A percentile compares a stretch with the other conserved stretches of the same genome.
These are phyloP conservation scores for Theobroma grandiflorum DNA, from an alignment of 441 rosid species.

Conservation along the genomic window DNA sequence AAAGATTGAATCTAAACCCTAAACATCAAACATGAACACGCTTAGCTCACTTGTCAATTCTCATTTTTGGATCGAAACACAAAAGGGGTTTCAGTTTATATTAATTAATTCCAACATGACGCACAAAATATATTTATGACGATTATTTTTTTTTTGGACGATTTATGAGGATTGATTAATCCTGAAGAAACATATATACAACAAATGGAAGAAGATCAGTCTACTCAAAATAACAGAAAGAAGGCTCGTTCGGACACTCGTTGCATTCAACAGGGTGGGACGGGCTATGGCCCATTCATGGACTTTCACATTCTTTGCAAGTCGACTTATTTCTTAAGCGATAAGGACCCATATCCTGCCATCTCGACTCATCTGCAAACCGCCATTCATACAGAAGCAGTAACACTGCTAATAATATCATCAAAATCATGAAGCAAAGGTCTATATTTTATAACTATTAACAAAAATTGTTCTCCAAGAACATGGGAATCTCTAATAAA, in stretches of 20 bases:
- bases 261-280: background rate
- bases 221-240: background rate
- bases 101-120: background rate
- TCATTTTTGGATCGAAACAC: background rate
- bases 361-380: background rate
- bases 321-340: background rate
- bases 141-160: too few species aligned
- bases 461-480: background rate
- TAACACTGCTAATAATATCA: background rate
- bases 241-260: background rate
- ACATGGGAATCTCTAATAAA: background rate
- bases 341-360: background rate
- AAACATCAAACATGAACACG: background rate
- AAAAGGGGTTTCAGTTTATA: background rate
- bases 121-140: background rate
- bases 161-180: background rate
- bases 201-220: background rate
- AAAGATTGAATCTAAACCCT: background rate
- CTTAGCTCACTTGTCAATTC: background rate
- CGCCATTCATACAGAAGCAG: background rate
- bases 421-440: background rate
- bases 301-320: background rate
- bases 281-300: background rate
- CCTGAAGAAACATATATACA: background rate
- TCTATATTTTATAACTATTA: background rate